Evolutionary conservation across 345 rosid species (phyloP), one percentile per base, ranked within the genome.

Genomic region (Mangifera indica): DNA sequence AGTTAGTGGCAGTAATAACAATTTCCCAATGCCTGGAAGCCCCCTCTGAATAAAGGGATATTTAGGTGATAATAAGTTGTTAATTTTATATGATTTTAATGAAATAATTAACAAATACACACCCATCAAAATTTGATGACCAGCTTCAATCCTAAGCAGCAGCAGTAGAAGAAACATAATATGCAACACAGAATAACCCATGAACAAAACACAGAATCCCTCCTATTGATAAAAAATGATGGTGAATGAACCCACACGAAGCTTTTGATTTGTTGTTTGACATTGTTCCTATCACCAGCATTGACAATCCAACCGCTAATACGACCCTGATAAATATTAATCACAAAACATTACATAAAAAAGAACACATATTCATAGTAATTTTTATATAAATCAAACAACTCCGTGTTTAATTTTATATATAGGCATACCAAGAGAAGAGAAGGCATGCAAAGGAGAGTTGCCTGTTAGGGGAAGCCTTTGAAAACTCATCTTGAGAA

Each of bases 121-220:
- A n/a, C n/a, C n/a, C n/a, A n/a, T n/a, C n/a, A n/a, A n/a, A n/a
- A n/a, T n/a, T n/a, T n/a, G n/a, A n/a, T n/a, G n/a, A n/a, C n/a
- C n/a, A n/a, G n/a, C n/a, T n/a, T n/a, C n/a, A n/a, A 72, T 84
- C 90, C 1, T 78, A 83, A 10, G 24, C 2, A 54, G 87, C 88
- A 15, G 97, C 90, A 70, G 85, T 85, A 79, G 98, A 87, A 75
- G 97, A 84, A 73, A 92, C 92, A 82, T 90, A 89, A 77, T 86
- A 91, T 10, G 90, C 96, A 32, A 95, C 89, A 61, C 85, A 78
- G 61, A 91, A 92, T 52, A 95, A 87, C 10, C 82, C 97, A 72
- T 95, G 99, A 18, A 91, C 90, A 77, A 95, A 95, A 76, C 98
- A 92, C 66, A 83, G 55, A 77, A 95, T 84, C 71, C 98, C 99